phyloP scores from a whole-genome alignment of 306 rosid species.

The Potentilla sterilis region DNA sequence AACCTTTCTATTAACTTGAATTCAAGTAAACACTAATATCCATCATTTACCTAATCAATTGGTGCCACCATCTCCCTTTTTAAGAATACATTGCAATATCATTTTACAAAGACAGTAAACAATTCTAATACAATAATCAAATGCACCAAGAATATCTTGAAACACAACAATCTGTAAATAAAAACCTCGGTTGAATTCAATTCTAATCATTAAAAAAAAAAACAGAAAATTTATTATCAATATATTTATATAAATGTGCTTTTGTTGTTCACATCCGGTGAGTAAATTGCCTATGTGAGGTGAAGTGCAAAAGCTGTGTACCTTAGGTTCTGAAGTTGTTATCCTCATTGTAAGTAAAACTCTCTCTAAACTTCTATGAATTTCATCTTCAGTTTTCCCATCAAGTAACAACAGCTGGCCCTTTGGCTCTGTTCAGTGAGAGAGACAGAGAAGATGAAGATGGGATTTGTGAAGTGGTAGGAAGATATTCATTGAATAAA shows the following conservation, averaged over 20 bases:
- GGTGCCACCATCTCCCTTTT: neutral
- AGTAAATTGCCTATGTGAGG: conserved; percentile 17
- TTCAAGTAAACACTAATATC: neutral
- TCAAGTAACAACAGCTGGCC: conserved; percentile 92
- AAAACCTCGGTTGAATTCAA: neutral
- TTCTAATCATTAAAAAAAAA: neutral
- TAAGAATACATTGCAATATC: neutral
- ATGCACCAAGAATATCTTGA: neutral
- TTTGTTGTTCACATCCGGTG: neutral
- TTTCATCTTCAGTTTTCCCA: conserved; percentile 91
- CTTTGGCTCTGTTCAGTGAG: conserved; percentile 70
- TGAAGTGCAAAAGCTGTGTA: conserved; percentile 31
- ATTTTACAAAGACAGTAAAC: neutral
- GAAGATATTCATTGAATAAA: neutral
- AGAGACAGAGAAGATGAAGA: neutral
- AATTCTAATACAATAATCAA: neutral
- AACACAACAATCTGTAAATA: neutral
- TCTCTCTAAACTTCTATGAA: conserved; percentile 82
- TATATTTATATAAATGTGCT: neutral
- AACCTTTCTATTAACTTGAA: neutral
- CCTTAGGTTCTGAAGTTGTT: conserved; percentile 93
- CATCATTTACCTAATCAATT: neutral
- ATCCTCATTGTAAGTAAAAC: conserved; percentile 89
- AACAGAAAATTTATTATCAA: neutral
- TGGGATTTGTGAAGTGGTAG: neutral